Evolutionary conservation across 2,329 filamentous ascomycete genomes (phyloP), one percentile per base, ranked within the genome.

Genomic region (Cercospora beticola): DNA sequence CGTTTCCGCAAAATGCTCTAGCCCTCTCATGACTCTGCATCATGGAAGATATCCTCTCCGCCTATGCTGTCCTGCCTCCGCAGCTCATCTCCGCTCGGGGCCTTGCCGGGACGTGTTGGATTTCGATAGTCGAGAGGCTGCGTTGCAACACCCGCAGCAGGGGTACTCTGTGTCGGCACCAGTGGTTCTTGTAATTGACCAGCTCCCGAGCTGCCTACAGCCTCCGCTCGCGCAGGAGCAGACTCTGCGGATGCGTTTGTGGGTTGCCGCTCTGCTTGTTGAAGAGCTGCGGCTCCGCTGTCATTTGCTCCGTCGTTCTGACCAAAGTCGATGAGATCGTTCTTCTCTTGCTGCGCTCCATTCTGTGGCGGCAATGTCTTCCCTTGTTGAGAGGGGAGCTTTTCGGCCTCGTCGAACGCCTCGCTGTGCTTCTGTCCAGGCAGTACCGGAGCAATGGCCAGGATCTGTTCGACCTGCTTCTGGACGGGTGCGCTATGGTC

Each of bases 371-470:
- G 16, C 54, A 14, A 30, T 12, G 9, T 5, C 43, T 70, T 64
- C 56, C 69, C 68, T 62, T 72, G 70, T 66, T 75, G 71, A 43
- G 68, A 68, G 30, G 72, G 71, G 16, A 68, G 33, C 31, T 67
- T 52, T 62, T 74, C 68, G 6, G 69, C 52, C 26, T 70, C 60
- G 60, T 66, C 36, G 54, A 65, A 71, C n/a, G 63, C 52, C 12
- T 66, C 36, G 30, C 33, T 52, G 40, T 60, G 64, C 64, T 33
- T 61, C 78, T 97, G 93, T 33, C 93, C 94, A 46, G 88, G 87
- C 28, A 98, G 78, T 68, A 99, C 91, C 1, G 95, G 93, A 63
- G 92, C 91, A 68, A 98, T 93, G 26, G 91, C 86, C 74, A 96
- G 84, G 65, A 98, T 93, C 78, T 98, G 94, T 76, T 96, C 86